These are phyloP conservation scores for Mycena citricolor DNA, from an alignment of 1,284 basidiomycete genomes.

Conservation along the genomic window DNA sequence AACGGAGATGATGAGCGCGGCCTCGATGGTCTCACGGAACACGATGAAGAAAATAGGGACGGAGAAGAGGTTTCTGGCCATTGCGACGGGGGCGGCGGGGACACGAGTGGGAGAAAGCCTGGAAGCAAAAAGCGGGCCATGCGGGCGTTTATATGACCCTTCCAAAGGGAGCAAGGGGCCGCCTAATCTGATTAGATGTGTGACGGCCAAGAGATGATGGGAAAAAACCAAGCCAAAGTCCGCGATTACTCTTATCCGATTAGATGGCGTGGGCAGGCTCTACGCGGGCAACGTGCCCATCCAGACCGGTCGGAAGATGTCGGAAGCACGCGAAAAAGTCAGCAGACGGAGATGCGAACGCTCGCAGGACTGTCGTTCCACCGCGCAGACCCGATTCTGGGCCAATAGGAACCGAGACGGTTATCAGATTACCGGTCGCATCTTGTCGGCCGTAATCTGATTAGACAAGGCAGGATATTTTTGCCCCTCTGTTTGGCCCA, in stretches of 20 bases:
- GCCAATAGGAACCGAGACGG: slow-evolving; percentile 2
- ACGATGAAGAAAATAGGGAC: slow-evolving; percentile 87
- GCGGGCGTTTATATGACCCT: slow-evolving; percentile 6
- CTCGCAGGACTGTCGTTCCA: no score
- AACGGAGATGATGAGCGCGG: slow-evolving; percentile 85
- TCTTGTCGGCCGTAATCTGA: slow-evolving; percentile 9
- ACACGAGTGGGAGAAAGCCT: no score
- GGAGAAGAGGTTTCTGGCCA: slow-evolving; percentile 70
- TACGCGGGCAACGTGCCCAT: neutral
- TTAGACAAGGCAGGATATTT: neutral
- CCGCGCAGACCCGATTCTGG: neutral
- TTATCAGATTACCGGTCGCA: neutral
- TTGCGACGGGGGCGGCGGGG: slow-evolving; percentile 26
- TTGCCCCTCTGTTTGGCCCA: neutral
- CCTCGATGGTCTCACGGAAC: slow-evolving; percentile 88
- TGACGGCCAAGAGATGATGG: neutral
- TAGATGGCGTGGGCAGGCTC: neutral
- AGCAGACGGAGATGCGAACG: no score
- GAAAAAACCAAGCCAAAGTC: neutral
- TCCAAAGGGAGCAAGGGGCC: neutral
- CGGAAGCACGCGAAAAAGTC: no score
- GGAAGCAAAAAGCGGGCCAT: neutral
- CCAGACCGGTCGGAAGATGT: neutral
- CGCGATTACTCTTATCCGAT: slow-evolving; percentile 7
- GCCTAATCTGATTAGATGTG: slow-evolving; percentile 1